A percentile compares a stretch with the other conserved stretches of the same genome.
Evolutionary conservation across 768 basidiomycete genomes (phyloP).

Genomic region (Leucosporidium scottii): DNA sequence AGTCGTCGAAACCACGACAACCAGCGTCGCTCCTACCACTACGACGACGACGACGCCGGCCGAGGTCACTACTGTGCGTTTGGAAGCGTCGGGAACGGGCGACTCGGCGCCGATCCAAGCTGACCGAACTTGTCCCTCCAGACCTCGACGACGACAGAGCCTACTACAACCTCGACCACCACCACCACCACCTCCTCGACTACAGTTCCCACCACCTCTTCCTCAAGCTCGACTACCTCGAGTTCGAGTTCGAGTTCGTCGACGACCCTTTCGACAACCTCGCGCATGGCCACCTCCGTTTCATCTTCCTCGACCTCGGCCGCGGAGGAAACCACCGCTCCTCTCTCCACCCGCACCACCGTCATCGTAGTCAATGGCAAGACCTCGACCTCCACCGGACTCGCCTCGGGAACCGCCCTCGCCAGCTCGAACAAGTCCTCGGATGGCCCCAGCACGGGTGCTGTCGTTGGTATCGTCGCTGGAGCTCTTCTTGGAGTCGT

Average conservation of each 20-base stretch:
- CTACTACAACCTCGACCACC: background rate
- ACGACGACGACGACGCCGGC: background rate
- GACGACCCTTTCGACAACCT: background rate
- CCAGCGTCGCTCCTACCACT: background rate
- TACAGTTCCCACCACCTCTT: background rate
- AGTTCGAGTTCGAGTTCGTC: no score
- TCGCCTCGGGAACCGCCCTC: background rate
- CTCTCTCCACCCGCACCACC: background rate
- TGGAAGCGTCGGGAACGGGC: background rate
- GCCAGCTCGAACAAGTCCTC: background rate
- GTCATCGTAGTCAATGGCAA: background rate
- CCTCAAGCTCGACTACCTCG: no score
- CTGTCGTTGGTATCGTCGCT: conserved; percentile 40
- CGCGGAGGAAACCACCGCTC: background rate
- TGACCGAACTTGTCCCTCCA: background rate
- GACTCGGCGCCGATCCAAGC: background rate
- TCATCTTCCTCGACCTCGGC: background rate
- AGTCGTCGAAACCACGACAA: no score
- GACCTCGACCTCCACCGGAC: background rate
- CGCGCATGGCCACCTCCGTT: background rate
- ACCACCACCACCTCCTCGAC: background rate
- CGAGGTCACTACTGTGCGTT: background rate
- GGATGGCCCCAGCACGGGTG: conserved; percentile 45
- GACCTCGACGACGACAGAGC: background rate
- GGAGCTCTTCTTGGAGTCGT: conserved; percentile 24